phyloP scores from a whole-genome alignment of 345 rosid species.

The Salix dunnii region DNA sequence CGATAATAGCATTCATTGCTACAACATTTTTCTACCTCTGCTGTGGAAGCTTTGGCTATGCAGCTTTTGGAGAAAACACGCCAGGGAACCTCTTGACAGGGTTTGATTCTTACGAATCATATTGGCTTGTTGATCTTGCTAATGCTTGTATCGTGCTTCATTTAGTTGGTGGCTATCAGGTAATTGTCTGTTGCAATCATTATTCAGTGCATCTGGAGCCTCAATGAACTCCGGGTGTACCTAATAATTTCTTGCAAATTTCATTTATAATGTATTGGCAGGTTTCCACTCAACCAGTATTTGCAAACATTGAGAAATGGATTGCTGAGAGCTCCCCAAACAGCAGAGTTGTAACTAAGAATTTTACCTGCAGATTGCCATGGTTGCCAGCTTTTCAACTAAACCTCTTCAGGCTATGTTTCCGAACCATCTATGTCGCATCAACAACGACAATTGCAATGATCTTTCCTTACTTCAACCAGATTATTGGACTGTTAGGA shows the following conservation, averaged over 20 bases:
- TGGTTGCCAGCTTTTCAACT: conserved; percentile 25
- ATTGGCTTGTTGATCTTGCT: conserved; percentile 52
- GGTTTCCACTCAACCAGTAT: conserved; percentile 57
- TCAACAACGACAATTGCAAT: conserved; percentile 48
- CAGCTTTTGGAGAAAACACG: conserved; percentile 47
- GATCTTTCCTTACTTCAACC: conserved; percentile 80
- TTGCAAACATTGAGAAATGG: conserved; percentile 44
- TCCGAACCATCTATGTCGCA: conserved; percentile 49
- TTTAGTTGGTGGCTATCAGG: conserved; percentile 42
- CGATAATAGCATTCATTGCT: conserved; percentile 18
- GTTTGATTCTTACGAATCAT: conserved; percentile 48
- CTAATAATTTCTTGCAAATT: background rate
- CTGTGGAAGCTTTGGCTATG: conserved; percentile 50
- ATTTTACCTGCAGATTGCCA: conserved; percentile 35
- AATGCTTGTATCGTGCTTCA: conserved; percentile 48
- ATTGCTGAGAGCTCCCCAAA: conserved; percentile 37
- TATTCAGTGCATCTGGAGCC: background rate
- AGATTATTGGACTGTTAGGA: conserved; percentile 67
- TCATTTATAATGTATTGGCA: conserved; percentile 10
- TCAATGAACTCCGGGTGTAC: background rate
- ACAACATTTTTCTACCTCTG: conserved; percentile 42
- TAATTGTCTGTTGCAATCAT: background rate
- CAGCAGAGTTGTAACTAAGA: conserved; percentile 29
- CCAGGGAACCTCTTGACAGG: conserved; percentile 57
- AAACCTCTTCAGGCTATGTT: conserved; percentile 39